Conservation (phyloP, 2,329 filamentous ascomycete species). For the Westerdykella aurantiaca region DNA sequence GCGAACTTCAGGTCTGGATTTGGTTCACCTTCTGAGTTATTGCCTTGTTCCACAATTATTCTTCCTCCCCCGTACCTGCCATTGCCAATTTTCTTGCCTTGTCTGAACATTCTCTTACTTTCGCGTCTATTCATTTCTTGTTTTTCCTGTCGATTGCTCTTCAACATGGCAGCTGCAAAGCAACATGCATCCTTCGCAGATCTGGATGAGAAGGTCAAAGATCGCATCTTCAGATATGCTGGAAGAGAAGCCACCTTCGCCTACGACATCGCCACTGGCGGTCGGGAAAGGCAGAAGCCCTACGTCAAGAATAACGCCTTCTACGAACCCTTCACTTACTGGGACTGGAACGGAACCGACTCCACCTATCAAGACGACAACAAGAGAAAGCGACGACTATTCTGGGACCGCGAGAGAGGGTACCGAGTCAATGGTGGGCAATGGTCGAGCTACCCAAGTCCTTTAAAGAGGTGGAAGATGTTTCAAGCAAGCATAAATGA, state of each 20-base stretch:
- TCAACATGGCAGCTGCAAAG: too few species aligned
- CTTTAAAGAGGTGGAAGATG: constrained; percentile 12
- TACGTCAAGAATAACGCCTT: constrained; percentile 1
- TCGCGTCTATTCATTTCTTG: too few species aligned
- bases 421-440: constrained; percentile 5
- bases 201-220: not conserved
- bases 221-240: not conserved
- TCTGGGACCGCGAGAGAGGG: constrained; percentile 14
- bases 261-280: not conserved
- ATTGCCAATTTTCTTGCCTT: too few species aligned
- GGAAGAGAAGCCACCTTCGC: not conserved
- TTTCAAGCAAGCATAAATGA: constrained; percentile 10
- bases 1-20: too few species aligned
- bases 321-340: constrained; percentile 23
- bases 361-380: not conserved
- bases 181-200: not conserved
- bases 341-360: constrained; percentile 18
- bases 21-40: too few species aligned
- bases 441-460: constrained; percentile 8
- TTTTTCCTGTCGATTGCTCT: too few species aligned
- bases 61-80: too few species aligned
- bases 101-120: too few species aligned
- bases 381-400: constrained; percentile 9
- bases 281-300: not conserved
- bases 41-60: too few species aligned